Base-by-base conservation (phyloP, 2,329 filamentous ascomycete species). In the Aurifilum marmelostoma region DNA sequence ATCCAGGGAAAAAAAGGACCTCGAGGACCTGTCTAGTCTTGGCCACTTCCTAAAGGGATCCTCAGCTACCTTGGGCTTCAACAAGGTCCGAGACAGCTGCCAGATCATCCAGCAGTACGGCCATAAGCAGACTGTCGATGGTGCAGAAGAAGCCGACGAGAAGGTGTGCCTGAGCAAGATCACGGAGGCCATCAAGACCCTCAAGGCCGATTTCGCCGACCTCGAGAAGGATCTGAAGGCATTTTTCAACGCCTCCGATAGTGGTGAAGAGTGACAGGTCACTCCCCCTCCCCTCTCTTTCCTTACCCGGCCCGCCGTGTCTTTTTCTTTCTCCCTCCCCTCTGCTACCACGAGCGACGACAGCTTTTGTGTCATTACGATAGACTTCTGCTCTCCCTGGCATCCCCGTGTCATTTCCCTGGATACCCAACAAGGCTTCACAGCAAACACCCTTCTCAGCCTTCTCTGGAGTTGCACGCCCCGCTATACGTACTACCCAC, bases 1-100 rank as follows among this genome's bases (percentile, higher is more conserved):
- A 24, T 54, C 69, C 77, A 97, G 94, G 73, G 80, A 88, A 73
- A 79, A 86, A 2, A 85, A 87, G 76, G 85, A 97, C 70, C 88
- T 98, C 68, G 80, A 82, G n/a, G 83, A 89, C 73, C 88, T 98
- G 50, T 97, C 93, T 43, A 86, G 88, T 66, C 89, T 97, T 41
- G 96, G 96, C 56, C 96, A 99, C 82, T 99, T 97, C 83, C 86
- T 99, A 74, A 99, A 99, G 82, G 96, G 96, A 70, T 98, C 95
- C 8, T 97, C 95, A 11, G 95, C 96, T 52, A 97, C 96, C 4
- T 87, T 99, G 66, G 96, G 96, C 60, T 87, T 98, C 67, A 91
- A 88, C 75, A 97, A 97, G 80, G 91, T 99, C 75, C 92, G 93
- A 79, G 94, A 97, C 76, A 91, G 89, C 72, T 99, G 96, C 82